phyloP scores from a whole-genome alignment of 768 basidiomycete species.

The Rhizopogon vinicolor region DNA sequence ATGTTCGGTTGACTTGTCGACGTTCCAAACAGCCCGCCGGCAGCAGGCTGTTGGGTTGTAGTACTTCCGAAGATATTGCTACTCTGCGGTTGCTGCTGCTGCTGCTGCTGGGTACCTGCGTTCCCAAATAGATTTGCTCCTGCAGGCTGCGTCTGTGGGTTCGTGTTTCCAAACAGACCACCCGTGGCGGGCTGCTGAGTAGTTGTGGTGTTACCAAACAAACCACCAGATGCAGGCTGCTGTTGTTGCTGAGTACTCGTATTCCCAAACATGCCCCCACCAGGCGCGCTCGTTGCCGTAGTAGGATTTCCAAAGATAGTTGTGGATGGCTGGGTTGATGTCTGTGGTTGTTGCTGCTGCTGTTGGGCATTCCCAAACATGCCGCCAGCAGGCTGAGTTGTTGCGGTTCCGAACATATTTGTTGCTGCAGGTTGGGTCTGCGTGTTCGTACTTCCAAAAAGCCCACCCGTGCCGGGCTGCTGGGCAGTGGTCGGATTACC shows the following conservation, averaged over 20 bases:
- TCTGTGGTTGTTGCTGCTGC: conserved; percentile 9
- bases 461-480: conserved; percentile 10
- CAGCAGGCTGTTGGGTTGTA: conserved; percentile 7
- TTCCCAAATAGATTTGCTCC: conserved; percentile 13
- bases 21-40: conserved; percentile 15
- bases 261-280: too few relatives aligned
- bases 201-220: conserved; percentile 13
- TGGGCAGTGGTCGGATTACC: conserved; percentile 13
- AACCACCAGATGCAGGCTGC: conserved; percentile 8
- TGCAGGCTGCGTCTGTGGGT: conserved; percentile 2
- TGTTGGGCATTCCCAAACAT: conserved; percentile 13
- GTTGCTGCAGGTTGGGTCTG: conserved; percentile 5
- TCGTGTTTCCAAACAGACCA: conserved; percentile 14
- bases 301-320: conserved; percentile 12
- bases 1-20: conserved; percentile 3
- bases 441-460: conserved; percentile 12
- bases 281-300: too few relatives aligned
- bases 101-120: conserved; percentile 14
- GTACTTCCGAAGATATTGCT: conserved; percentile 22
- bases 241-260: neutral
- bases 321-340: too few relatives aligned
- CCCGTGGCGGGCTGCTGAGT: conserved; percentile 11
- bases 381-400: conserved; percentile 6
- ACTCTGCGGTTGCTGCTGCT: conserved; percentile 15
- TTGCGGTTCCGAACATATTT: conserved; percentile 18